A percentile compares a stretch with the other conserved stretches of the same genome.
Conservation (phyloP, 2,329 filamentous ascomycete species). For the Apiospora pterosperma region DNA sequence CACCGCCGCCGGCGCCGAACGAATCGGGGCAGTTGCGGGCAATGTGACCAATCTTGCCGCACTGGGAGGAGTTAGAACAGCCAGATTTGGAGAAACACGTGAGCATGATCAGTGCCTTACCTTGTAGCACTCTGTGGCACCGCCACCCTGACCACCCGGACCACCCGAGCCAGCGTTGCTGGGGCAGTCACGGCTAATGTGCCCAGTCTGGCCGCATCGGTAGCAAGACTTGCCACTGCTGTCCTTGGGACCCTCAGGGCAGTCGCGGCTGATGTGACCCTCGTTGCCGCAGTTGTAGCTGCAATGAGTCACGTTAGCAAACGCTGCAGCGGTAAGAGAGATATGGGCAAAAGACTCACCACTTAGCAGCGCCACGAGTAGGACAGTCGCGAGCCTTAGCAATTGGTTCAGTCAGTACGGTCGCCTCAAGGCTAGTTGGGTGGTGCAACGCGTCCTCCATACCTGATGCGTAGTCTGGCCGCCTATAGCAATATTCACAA, state of each 20-base stretch:
- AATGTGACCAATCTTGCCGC: conserved; percentile 93
- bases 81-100: not conserved
- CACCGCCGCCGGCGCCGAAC: conserved; percentile 33
- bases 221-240: conserved; percentile 64
- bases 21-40: conserved; percentile 82
- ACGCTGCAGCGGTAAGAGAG: not conserved
- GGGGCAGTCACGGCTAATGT: conserved; percentile 87
- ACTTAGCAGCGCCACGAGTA: conserved; percentile 78
- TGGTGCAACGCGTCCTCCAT: conserved; percentile 33
- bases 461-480: conserved; percentile 74
- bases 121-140: conserved; percentile 85
- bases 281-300: conserved; percentile 44
- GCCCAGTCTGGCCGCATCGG: conserved; percentile 77
- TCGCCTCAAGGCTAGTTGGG: conserved; percentile 9
- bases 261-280: conserved; percentile 83
- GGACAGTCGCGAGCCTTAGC: conserved; percentile 78
- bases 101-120: conserved; percentile 27
- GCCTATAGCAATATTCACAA: conserved; percentile 44
- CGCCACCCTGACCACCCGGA: conserved; percentile 40
- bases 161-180: conserved; percentile 35
- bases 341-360: conserved; percentile 50
- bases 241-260: conserved; percentile 84
- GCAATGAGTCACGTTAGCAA: not conserved
- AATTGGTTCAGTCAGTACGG: conserved; percentile 21
- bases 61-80: conserved; percentile 39